Percentiles rank a stretch among this genome's conserved stretches.
Conservation (phyloP, 139 green algal species). For the Monoraphidium neglectum region DNA sequence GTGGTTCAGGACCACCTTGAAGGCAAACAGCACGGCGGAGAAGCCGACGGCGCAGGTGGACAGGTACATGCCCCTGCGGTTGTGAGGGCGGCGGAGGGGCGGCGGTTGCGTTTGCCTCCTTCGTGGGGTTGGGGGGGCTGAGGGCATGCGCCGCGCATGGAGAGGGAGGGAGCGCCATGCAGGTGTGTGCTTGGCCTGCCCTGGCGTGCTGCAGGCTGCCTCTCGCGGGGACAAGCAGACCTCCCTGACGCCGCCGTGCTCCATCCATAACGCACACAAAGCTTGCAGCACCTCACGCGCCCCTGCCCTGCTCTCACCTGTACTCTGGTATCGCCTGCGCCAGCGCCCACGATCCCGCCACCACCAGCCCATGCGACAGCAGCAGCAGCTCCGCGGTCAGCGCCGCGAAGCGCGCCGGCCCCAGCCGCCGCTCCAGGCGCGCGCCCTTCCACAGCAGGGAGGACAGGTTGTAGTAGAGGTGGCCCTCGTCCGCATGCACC, state of each 20-base stretch:
- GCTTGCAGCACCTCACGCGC: not conserved
- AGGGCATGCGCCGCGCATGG: not conserved
- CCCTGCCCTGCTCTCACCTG: slow-evolving; percentile 6
- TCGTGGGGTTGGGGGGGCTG: not conserved
- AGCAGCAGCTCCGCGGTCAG: slow-evolving; percentile 68
- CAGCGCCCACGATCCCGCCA: slow-evolving; percentile 22
- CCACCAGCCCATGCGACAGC: slow-evolving; percentile 43
- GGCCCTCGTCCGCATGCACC: slow-evolving; percentile 70
- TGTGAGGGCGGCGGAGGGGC: not conserved
- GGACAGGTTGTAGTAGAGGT: slow-evolving; percentile 83
- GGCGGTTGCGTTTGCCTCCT: too few relatives aligned
- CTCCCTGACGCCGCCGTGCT: not conserved
- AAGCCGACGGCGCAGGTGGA: slow-evolving; percentile 67
- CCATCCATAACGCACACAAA: not conserved
- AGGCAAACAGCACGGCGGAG: slow-evolving; percentile 73
- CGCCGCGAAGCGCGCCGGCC: slow-evolving; percentile 45
- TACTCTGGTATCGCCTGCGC: slow-evolving; percentile 22
- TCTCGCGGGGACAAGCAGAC: not conserved
- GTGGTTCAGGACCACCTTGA: slow-evolving; percentile 71
- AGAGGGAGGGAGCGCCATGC: not conserved
- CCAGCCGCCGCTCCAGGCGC: slow-evolving; percentile 65
- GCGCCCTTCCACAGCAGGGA: slow-evolving; percentile 78
- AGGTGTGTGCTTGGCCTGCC: not conserved
- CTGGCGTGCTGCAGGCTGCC: not conserved
- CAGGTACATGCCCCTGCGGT: slow-evolving; percentile 23